Evolutionary conservation across 2,329 filamentous ascomycete species (phyloP), one percentile per base, ranked within the genome.

Genomic region (Aspergillus carbonarius): DNA sequence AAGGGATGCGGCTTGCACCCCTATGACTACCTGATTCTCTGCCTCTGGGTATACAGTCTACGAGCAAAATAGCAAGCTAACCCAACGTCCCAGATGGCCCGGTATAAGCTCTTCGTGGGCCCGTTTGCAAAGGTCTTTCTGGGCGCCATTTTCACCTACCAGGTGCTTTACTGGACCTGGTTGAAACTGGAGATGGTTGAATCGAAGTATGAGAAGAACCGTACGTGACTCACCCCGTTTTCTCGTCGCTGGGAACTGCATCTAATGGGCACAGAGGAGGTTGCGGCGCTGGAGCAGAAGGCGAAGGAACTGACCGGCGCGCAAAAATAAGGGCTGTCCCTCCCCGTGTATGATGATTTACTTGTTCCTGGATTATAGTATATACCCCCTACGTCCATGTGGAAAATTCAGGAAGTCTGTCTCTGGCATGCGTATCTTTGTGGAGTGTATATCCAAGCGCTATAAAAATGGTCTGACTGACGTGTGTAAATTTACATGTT

Each of bases 61-160:
- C 30, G 10, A 32, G 2, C 30, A 32, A 32, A 10, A 32, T 9
- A 32, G 30, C 4, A 18, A 17, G 23, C 27, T 23, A 44, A 48
- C 20, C 25, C n/a, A 7, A 42, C 34, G 15, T 23, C 42, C 12
- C 55, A 80, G 78, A 68, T 75, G 61, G 67, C 72, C 12, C 73
- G 70, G n/a, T 78, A 77, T 62, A 71, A 71, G 39, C 60, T 68
- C 39, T 78, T 79, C 58, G 71, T 68, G 5, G 69, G 77, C 34
- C 78, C 79, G 9, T 76, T 81, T 52, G 73, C 74, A 60, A 82
- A 82, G 62, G 76, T 79, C 59, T 79, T 82, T 55, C 72, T 81
- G 3, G 76, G 78, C 7, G 77, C 78, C 4, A 74, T 81, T 35
- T 76, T 81, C 64, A 78, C 76, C 15, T 81, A 81, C 63, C 79